Evolutionary conservation across 163 green algal genomes (phyloP).

Genomic region (Scenedesmus sp.): DNA sequence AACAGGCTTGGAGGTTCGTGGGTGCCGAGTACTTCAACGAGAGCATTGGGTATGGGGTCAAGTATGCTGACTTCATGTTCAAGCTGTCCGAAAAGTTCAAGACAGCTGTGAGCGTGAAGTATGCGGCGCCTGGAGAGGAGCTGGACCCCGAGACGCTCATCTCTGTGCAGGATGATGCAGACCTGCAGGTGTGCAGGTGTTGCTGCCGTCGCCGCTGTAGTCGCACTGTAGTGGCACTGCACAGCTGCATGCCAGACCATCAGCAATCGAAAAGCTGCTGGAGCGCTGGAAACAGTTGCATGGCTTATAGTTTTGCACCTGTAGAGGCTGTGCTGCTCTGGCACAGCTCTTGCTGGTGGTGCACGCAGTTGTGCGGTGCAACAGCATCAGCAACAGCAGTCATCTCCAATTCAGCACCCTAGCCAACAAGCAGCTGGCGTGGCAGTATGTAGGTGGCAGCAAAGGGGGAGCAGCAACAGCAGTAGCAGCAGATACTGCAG

Average conservation of each 20-base stretch:
- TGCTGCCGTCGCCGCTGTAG: background rate
- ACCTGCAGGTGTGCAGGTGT: constrained; percentile 61
- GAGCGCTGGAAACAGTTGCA: too few species aligned
- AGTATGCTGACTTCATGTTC: constrained; percentile 73
- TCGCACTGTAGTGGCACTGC: background rate
- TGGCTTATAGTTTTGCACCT: too few species aligned
- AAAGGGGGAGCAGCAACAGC: background rate
- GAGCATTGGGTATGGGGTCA: constrained; percentile 51
- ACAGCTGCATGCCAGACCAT: background rate
- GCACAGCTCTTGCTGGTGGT: background rate
- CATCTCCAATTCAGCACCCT: background rate
- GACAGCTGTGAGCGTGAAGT: constrained; percentile 70
- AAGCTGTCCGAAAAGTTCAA: constrained; percentile 73
- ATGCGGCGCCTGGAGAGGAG: constrained; percentile 69
- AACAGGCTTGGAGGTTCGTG: constrained; percentile 61
- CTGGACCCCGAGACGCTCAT: constrained; percentile 73
- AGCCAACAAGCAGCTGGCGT: background rate
- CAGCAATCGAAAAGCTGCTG: too few species aligned
- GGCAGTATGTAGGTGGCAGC: background rate
- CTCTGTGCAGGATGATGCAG: constrained; percentile 68
- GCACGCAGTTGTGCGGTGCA: background rate
- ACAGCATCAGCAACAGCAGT: background rate
- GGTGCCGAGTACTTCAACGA: constrained; percentile 70
- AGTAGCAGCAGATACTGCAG: background rate
- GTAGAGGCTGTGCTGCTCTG: background rate